These are phyloP conservation scores for Xylaria sp. DNA, from an alignment of 2,329 filamentous ascomycete genomes.

Conservation along the genomic window DNA sequence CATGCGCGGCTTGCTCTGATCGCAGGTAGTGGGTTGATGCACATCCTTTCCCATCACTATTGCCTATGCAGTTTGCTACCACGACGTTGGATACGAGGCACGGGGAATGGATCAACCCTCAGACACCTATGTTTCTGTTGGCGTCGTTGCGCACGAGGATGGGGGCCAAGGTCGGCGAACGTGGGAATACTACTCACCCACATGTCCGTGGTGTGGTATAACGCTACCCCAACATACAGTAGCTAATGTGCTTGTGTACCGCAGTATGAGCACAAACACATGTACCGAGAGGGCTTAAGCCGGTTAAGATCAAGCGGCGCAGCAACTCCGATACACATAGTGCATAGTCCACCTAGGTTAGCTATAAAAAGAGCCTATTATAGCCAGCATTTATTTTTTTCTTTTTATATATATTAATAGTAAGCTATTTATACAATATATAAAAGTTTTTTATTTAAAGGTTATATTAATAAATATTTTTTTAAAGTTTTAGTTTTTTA, in stretches of 20 bases:
- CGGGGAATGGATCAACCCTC: slow-evolving; percentile 12
- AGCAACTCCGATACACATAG: slow-evolving; percentile 29
- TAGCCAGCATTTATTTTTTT: too few relatives aligned
- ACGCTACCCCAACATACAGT: slow-evolving; percentile 27
- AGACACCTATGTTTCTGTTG: slow-evolving; percentile 2
- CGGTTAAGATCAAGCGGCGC: slow-evolving; percentile 38
- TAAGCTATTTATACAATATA: too few relatives aligned
- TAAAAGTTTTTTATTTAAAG: too few relatives aligned
- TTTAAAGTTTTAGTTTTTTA: too few relatives aligned
- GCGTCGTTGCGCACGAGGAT: slow-evolving; percentile 29
- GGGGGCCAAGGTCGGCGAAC: slow-evolving; percentile 25
- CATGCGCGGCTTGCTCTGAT: neutral
- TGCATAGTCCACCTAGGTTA: too few relatives aligned
- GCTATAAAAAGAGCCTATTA: too few relatives aligned
- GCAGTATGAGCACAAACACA: neutral
- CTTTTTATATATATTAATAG: too few relatives aligned
- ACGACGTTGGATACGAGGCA: neutral
- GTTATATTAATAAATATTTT: too few relatives aligned
- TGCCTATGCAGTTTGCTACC: neutral
- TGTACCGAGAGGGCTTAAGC: slow-evolving; percentile 18
- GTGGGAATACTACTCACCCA: slow-evolving; percentile 31
- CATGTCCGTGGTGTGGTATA: slow-evolving; percentile 16
- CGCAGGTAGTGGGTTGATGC: too few relatives aligned
- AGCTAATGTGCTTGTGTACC: neutral
- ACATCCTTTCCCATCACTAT: neutral